Conservation (phyloP, 352 stramenopile species). For the Phytophthora cajani region DNA sequence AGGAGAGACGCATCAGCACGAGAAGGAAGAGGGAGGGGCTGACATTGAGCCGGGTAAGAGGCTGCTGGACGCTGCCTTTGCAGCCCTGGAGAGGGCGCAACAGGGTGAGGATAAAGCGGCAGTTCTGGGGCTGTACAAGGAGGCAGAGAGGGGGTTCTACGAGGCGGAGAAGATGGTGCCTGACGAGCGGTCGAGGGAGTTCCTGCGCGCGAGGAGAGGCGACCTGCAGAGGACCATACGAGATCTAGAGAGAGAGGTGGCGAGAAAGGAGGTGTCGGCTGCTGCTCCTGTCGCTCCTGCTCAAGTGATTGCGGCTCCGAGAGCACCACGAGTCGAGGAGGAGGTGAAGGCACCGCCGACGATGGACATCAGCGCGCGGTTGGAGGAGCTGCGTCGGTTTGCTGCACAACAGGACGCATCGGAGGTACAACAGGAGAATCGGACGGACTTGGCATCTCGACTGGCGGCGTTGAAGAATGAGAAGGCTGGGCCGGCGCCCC, state of each 20-base stretch:
- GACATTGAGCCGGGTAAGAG: slow-evolving; percentile 8
- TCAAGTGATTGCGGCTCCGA: neutral
- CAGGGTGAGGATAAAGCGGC: slow-evolving; percentile 1
- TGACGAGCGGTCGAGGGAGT: slow-evolving; percentile 46
- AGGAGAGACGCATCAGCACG: neutral
- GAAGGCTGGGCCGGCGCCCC: slow-evolving; percentile 23
- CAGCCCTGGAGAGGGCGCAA: slow-evolving; percentile 44
- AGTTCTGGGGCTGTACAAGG: slow-evolving; percentile 41
- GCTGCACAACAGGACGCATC: slow-evolving; percentile 28
- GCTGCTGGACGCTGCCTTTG: slow-evolving; percentile 53
- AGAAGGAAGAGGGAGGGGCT: neutral
- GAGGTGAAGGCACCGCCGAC: neutral
- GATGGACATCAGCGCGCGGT: slow-evolving; percentile 42
- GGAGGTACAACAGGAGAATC: slow-evolving; percentile 12
- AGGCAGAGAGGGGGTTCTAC: slow-evolving; percentile 45
- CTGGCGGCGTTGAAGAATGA: slow-evolving; percentile 65
- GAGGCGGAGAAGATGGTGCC: slow-evolving; percentile 38
- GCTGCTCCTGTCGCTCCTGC: neutral
- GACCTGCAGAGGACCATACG: slow-evolving; percentile 48
- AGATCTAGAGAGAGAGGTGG: slow-evolving; percentile 14
- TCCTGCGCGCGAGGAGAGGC: slow-evolving; percentile 36
- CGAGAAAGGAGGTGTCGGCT: neutral
- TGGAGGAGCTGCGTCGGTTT: slow-evolving; percentile 55
- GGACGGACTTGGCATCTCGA: slow-evolving; percentile 38
- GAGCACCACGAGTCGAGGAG: neutral